Conservation (phyloP, 495 filamentous ascomycete species). For the Aspergillus cavernicola region DNA sequence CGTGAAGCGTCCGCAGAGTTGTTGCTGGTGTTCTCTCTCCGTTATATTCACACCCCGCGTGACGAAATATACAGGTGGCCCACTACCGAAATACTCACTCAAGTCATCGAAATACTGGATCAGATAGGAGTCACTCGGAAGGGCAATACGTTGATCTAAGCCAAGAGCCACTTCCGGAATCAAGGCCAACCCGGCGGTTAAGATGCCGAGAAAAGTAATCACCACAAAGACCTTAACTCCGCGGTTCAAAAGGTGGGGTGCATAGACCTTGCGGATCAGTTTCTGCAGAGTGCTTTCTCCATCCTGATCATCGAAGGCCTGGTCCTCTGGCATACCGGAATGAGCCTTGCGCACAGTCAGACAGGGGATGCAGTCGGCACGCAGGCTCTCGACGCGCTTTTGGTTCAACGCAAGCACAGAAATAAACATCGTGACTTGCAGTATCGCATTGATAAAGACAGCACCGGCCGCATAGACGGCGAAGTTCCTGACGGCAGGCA, state of each 20-base stretch:
- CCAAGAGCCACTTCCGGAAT: constrained; percentile 83
- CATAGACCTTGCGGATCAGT: constrained; percentile 87
- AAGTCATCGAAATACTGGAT: constrained; percentile 95
- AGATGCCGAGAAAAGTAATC: constrained; percentile 78
- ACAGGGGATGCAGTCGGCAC: constrained; percentile 94
- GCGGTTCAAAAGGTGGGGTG: constrained; percentile 72
- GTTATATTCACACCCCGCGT: constrained; percentile 77
- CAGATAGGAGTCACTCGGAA: constrained; percentile 88
- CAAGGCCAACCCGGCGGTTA: constrained; percentile 77
- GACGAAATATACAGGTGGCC: constrained; percentile 96
- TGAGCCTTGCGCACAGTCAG: constrained; percentile 67
- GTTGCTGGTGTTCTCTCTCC: constrained; percentile 65
- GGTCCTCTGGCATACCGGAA: constrained; percentile 47
- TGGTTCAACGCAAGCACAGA: constrained; percentile 90
- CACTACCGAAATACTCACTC: constrained; percentile 84
- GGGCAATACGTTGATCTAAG: constrained; percentile 88
- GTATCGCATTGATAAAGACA: constrained; percentile 90
- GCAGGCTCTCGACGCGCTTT: constrained; percentile 72
- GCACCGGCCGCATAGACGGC: constrained; percentile 94
- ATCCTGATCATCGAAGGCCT: constrained; percentile 59
- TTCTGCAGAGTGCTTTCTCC: constrained; percentile 70
- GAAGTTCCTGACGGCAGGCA: constrained; percentile 97
- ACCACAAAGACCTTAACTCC: constrained; percentile 73
- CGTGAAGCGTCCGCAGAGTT: constrained; percentile 87
- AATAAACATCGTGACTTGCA: constrained; percentile 96